Percentiles rank a stretch among this genome's conserved stretches.
Conservation (phyloP, 202 grass and related monocot species). For the Carex sylvatica region DNA sequence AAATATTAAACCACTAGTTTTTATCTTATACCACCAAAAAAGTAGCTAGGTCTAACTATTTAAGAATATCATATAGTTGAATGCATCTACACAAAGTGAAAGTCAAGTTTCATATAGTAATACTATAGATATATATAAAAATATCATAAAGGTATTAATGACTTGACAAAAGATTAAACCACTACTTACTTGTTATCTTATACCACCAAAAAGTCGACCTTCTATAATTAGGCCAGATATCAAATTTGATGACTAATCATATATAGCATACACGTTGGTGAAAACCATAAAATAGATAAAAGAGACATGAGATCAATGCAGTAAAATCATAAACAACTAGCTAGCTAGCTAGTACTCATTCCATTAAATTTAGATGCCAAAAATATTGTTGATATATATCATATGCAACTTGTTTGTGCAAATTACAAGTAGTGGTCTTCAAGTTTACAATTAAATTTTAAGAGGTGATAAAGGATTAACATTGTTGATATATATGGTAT, state of each 20-base stretch:
- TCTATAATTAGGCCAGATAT: background rate
- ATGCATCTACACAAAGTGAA: background rate
- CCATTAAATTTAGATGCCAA: background rate
- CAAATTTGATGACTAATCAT: background rate
- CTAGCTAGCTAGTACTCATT: background rate
- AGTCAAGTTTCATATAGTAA: background rate
- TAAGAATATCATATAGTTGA: too few species aligned
- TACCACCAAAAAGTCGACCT: background rate
- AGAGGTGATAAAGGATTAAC: too few species aligned
- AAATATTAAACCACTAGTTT: background rate
- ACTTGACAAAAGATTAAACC: background rate
- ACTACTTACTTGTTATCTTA: background rate
- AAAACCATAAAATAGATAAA: background rate
- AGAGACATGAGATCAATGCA: background rate
- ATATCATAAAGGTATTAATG: background rate
- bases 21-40: too few species aligned
- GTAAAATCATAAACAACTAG: background rate
- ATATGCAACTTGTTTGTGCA: too few species aligned
- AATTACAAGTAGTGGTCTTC: too few species aligned
- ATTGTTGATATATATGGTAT: too few species aligned
- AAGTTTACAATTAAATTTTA: too few species aligned
- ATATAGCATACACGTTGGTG: background rate
- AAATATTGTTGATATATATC: too few species aligned
- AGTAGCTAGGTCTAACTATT: too few species aligned
- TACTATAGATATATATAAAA: background rate